Evolutionary conservation across 73 alveolate genomes (phyloP).

Genomic region (Tetrahymena borealis): DNA sequence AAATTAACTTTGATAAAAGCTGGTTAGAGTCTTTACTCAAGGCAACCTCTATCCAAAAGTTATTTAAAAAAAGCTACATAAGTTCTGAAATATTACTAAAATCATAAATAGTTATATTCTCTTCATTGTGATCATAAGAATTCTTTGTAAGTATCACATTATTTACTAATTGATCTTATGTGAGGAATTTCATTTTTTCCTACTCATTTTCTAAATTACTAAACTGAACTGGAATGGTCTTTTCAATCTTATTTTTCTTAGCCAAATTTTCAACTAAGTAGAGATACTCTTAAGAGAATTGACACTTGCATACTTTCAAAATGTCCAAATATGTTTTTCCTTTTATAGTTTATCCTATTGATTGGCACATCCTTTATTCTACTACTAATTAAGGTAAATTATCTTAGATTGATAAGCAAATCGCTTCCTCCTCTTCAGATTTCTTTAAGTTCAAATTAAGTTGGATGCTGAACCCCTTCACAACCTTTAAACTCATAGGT

Average conservation of each 20-base stretch:
- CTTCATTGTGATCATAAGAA: background rate
- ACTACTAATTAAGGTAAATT: background rate
- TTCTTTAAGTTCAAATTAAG: background rate
- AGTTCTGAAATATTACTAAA: background rate
- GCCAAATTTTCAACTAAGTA: background rate
- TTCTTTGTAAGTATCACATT: background rate
- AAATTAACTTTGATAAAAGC: background rate
- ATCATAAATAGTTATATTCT: background rate
- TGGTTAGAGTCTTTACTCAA: background rate
- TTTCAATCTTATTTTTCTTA: background rate
- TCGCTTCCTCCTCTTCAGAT: background rate
- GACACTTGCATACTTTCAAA: background rate
- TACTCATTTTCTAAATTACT: background rate
- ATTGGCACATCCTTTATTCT: background rate
- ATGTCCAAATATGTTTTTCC: background rate
- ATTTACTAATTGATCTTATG: background rate
- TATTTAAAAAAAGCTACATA: background rate
- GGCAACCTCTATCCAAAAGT: background rate
- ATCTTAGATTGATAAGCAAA: background rate
- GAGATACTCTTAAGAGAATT: background rate
- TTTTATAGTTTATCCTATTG: background rate
- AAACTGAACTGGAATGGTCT: background rate
- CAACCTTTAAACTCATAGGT: background rate
- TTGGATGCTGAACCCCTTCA: background rate
- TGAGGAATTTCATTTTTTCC: background rate